Percentiles rank a stretch among this genome's conserved stretches.
Conservation (phyloP, 2,329 filamentous ascomycete genomes). For the Fusarium sp. region DNA sequence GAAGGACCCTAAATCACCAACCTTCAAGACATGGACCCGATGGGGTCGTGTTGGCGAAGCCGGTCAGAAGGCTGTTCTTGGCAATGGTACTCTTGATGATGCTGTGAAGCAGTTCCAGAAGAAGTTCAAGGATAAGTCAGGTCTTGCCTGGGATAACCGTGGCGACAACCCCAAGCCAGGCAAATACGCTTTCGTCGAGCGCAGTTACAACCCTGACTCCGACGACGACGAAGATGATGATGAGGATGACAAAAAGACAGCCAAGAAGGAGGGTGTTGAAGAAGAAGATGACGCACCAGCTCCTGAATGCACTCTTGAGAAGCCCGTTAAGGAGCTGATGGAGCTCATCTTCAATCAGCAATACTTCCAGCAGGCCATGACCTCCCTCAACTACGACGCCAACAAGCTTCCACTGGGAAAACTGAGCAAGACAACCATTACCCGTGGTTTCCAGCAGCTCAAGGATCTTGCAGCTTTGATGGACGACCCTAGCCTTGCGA, state of each 20-base stretch:
- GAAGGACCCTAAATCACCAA: constrained; percentile 47
- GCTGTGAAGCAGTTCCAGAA: constrained; percentile 64
- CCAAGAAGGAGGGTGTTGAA: constrained; percentile 48
- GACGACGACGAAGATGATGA: constrained; percentile 63
- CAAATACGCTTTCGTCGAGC: constrained; percentile 84
- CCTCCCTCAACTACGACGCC: constrained; percentile 73
- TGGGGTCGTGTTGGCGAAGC: constrained; percentile 80
- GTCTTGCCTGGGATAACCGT: constrained; percentile 64
- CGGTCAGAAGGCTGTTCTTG: constrained; percentile 59
- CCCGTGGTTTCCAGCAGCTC: constrained; percentile 76
- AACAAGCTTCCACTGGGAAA: constrained; percentile 86
- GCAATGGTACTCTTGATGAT: constrained; percentile 51
- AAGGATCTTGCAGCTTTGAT: constrained; percentile 77
- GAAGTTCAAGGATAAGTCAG: constrained; percentile 71
- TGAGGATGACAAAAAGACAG: constrained; percentile 44
- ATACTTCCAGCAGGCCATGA: constrained; percentile 74
- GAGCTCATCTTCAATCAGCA: constrained; percentile 83
- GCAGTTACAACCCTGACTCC: constrained; percentile 75
- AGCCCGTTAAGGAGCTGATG: constrained; percentile 73
- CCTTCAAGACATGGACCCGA: constrained; percentile 73
- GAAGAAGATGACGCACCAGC: constrained; percentile 48
- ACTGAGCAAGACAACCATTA: constrained; percentile 80
- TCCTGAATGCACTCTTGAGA: constrained; percentile 65
- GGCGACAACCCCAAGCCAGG: constrained; percentile 65
- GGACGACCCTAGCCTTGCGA: constrained; percentile 59